Evolutionary conservation across 208 protist genomes (phyloP), one percentile per base, ranked within the genome.

Genomic region (Crithidia expoeki): DNA sequence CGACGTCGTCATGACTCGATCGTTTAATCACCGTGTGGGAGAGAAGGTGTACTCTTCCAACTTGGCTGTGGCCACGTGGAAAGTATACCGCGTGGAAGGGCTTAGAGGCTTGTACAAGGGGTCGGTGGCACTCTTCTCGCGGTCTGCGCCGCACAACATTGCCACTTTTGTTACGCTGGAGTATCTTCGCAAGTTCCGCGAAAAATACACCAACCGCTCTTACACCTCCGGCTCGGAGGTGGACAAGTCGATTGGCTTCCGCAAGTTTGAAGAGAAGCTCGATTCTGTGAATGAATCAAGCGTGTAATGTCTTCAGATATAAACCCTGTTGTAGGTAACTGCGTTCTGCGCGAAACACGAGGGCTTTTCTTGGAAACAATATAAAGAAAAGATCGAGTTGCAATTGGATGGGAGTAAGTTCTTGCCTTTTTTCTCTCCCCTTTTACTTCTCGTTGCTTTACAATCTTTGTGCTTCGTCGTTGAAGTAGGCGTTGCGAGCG

Each of bases 31-130:
- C 25, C 44, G 56, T 14, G 27, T 4, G 6, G 77, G 59, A 9
- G 66, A 65, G 33, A 59, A 56, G 4, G 64, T 63, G 17, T 86
- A 84, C 70, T 76, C 72, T 17, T 36, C 55, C 36, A 85, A 83
- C 58, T 25, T 90, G 46, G 47, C 57, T 2, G 64, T 60, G 1
- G 69, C 75, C 19, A 75, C 72, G 56, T 68, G 67, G 66, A 70
- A 79, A 49, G 75, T 93, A 19, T 89, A 76, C 56, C 59, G 75
- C 11, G 75, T 88, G 19, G 88, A 93, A 60, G 88, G 88, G n/a
- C 38, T 89, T 21, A 53, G 61, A 21, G 88, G 85, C n/a, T 55
- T 90, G 57, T 93, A 91, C 81, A 93, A 93, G 71, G 88, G 88
- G 19, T 79, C 72, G 19, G 44, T 73, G 28, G 80, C 88, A 11